Evolutionary conservation across 345 rosid genomes (phyloP).

Genomic region (Linum lewisii): DNA sequence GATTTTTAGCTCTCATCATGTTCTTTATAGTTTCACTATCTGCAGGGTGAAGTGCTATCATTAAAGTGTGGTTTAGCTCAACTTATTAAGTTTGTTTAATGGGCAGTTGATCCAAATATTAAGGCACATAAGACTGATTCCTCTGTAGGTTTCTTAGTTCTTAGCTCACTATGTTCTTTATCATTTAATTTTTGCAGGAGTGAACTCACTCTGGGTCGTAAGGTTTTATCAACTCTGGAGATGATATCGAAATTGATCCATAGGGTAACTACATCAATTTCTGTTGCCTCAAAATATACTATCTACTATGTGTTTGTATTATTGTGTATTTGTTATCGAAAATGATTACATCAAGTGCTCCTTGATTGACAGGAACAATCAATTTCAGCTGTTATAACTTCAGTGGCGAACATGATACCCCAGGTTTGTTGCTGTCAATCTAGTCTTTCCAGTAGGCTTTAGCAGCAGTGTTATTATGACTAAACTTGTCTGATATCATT

Average conservation of each 20-base stretch:
- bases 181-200: conserved; percentile 28
- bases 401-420: conserved; percentile 80
- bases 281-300: not conserved
- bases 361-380: conserved; percentile 64
- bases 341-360: not conserved
- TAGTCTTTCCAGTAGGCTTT: conserved; percentile 5
- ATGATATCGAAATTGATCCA: conserved; percentile 72
- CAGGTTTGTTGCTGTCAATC: conserved; percentile 43
- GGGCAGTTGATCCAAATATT: conserved; percentile 4
- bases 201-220: conserved; percentile 85
- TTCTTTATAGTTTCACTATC: too few species aligned
- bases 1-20: not conserved
- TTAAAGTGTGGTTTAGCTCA: not conserved
- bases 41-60: not conserved
- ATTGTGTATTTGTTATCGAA: too few species aligned
- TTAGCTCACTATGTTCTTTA: not conserved
- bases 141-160: not conserved
- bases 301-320: not conserved
- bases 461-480: not conserved
- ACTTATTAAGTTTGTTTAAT: too few species aligned
- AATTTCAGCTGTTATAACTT: conserved; percentile 74
- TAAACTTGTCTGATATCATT: not conserved
- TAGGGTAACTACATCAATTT: conserved; percentile 41
- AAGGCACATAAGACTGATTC: not conserved
- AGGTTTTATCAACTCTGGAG: conserved; percentile 64